Conservation (phyloP, 2,329 filamentous ascomycete genomes). For the Aspergillus proliferans region DNA sequence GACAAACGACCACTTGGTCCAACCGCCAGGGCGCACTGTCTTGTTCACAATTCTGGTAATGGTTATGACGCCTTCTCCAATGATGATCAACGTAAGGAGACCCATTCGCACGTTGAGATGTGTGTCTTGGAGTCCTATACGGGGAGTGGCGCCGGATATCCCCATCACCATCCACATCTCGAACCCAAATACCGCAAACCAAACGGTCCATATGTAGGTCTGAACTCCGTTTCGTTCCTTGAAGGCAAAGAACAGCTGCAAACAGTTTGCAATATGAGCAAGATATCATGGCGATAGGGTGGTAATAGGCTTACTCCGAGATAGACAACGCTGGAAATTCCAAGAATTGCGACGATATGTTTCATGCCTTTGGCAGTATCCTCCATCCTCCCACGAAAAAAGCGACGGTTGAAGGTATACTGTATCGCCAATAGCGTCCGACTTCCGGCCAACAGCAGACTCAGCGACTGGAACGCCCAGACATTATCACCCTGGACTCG, state of each 20-base stretch:
- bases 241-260: conserved; percentile 32
- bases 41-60: conserved; percentile 52
- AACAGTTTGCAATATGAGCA: neutral
- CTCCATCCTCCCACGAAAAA: conserved; percentile 22
- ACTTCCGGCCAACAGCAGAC: conserved; percentile 45
- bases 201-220: conserved; percentile 40
- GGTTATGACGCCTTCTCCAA: conserved; percentile 61
- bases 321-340: conserved; percentile 22
- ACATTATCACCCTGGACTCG: conserved; percentile 34
- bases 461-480: conserved; percentile 40
- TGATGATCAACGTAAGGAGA: conserved; percentile 59
- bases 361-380: conserved; percentile 21
- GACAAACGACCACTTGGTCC: conserved; percentile 36
- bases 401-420: conserved; percentile 40
- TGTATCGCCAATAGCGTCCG: conserved; percentile 50
- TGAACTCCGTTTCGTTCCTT: conserved; percentile 13
- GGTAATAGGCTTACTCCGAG: conserved; percentile 17
- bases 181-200: conserved; percentile 51
- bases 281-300: neutral
- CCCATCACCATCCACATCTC: conserved; percentile 50
- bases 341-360: conserved; percentile 24
- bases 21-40: conserved; percentile 35
- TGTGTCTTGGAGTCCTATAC: conserved; percentile 56
- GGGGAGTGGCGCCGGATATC: conserved; percentile 50
- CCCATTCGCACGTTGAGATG: conserved; percentile 60